phyloP scores from a whole-genome alignment of 1,139 yeast species.

The Sugiyamaella japonica region DNA sequence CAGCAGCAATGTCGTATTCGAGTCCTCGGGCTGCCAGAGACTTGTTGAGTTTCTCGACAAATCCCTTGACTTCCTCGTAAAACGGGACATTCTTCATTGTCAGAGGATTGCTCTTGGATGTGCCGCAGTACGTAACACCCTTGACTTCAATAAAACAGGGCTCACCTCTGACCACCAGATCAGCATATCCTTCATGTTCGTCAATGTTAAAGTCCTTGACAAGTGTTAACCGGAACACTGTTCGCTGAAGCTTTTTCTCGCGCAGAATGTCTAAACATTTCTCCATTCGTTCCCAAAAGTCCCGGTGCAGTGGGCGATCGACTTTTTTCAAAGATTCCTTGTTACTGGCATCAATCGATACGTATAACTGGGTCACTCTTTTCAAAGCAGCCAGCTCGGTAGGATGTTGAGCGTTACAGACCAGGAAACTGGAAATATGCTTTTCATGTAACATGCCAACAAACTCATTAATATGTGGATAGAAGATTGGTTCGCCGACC shows the following conservation, averaged over 20 bases:
- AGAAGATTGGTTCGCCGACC: conserved; percentile 93
- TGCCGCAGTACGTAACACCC: conserved; percentile 94
- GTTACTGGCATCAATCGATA: conserved; percentile 89
- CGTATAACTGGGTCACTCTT: conserved; percentile 87
- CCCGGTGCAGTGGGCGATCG: conserved; percentile 85
- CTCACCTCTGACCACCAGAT: conserved; percentile 73
- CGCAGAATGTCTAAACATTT: conserved; percentile 77
- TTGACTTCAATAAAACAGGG: conserved; percentile 92
- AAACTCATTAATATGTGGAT: conserved; percentile 86
- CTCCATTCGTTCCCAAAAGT: conserved; percentile 88
- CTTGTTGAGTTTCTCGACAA: conserved; percentile 61
- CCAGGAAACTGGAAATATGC: conserved; percentile 81
- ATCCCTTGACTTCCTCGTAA: conserved; percentile 81
- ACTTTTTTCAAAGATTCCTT: conserved; percentile 76
- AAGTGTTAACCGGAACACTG: conserved; percentile 85
- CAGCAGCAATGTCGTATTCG: conserved; percentile 83
- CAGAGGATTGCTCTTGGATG: conserved; percentile 77
- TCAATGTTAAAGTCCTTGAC: conserved; percentile 91
- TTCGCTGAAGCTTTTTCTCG: conserved; percentile 79
- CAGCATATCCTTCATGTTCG: conserved; percentile 84
- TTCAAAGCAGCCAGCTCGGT: conserved; percentile 66
- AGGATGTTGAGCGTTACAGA: conserved; percentile 96
- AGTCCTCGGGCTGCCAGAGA: conserved; percentile 65
- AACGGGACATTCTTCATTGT: conserved; percentile 96
- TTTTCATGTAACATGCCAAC: conserved; percentile 74